phyloP scores from a whole-genome alignment of 441 rosid species.

The Populus hybrid region DNA sequence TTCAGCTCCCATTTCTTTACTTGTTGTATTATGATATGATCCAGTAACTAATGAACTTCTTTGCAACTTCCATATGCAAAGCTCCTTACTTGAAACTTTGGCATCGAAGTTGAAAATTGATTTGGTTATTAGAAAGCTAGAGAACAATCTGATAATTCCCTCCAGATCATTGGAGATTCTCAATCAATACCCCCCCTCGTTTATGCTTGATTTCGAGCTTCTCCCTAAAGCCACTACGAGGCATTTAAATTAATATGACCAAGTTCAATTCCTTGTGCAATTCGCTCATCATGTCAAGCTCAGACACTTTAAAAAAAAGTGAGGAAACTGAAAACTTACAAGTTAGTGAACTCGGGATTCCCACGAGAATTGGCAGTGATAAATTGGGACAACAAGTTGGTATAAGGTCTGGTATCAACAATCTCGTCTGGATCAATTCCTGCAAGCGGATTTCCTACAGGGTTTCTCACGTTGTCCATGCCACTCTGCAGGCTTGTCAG shows the following conservation, averaged over 20 bases:
- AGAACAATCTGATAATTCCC: neutral
- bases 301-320: neutral
- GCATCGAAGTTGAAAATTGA: neutral
- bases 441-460: slow-evolving; percentile 92
- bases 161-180: neutral
- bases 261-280: neutral
- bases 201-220: neutral
- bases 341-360: slow-evolving; percentile 60
- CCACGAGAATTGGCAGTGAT: slow-evolving; percentile 75
- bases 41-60: neutral
- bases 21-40: neutral
- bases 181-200: neutral
- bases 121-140: neutral
- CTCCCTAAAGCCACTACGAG: neutral
- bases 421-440: slow-evolving; percentile 91
- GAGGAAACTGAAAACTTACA: slow-evolving; percentile 44
- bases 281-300: neutral
- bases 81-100: neutral
- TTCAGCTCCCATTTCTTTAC: neutral
- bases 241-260: neutral
- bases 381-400: slow-evolving; percentile 66
- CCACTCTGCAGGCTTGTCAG: slow-evolving; percentile 92
- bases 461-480: slow-evolving; percentile 97
- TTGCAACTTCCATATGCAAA: neutral
- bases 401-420: slow-evolving; percentile 81